Percentiles rank a stretch among this genome's conserved stretches.
Evolutionary conservation across 192 early-diverging fungal genomes (phyloP).

Genomic region (Entrophospora sp.): DNA sequence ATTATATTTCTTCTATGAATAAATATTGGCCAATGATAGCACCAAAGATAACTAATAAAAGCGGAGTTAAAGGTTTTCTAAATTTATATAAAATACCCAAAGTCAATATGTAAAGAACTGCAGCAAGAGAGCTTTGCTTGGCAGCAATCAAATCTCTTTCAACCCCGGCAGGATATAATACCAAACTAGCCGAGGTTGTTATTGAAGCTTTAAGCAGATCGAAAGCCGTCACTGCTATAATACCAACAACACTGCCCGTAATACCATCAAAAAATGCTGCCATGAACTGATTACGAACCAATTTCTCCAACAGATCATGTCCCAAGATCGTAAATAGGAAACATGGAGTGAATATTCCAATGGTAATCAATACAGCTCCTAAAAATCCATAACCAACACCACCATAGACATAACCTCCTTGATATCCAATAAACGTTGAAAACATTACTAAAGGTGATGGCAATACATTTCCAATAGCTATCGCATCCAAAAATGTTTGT

Average conservation of each 20-base stretch:
- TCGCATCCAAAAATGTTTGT: conserved; percentile 40
- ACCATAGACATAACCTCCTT: conserved; percentile 16
- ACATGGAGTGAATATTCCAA: conserved; percentile 24
- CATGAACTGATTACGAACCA: conserved; percentile 20
- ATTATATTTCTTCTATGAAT: conserved; percentile 11
- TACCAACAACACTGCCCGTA: conserved; percentile 17
- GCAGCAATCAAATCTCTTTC: not conserved
- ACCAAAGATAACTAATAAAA: conserved; percentile 8
- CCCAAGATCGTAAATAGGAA: conserved; percentile 24
- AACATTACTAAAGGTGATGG: conserved; percentile 46
- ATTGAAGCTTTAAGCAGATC: conserved; percentile 14
- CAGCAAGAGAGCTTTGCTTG: not conserved
- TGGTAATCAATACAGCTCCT: conserved; percentile 17
- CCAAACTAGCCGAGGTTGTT: not conserved
- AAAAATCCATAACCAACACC: conserved; percentile 18
- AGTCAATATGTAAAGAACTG: conserved; percentile 11
- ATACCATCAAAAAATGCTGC: conserved; percentile 27
- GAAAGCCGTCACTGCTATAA: conserved; percentile 18
- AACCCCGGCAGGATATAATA: not conserved
- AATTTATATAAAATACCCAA: conserved; percentile 12
- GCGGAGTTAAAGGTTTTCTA: not conserved
- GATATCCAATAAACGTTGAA: conserved; percentile 32
- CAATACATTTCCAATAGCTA: conserved; percentile 42
- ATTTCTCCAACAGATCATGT: conserved; percentile 13
- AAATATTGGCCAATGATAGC: conserved; percentile 23